phyloP scores from a whole-genome alignment of 345 rosid species.

The Populus nigra region DNA sequence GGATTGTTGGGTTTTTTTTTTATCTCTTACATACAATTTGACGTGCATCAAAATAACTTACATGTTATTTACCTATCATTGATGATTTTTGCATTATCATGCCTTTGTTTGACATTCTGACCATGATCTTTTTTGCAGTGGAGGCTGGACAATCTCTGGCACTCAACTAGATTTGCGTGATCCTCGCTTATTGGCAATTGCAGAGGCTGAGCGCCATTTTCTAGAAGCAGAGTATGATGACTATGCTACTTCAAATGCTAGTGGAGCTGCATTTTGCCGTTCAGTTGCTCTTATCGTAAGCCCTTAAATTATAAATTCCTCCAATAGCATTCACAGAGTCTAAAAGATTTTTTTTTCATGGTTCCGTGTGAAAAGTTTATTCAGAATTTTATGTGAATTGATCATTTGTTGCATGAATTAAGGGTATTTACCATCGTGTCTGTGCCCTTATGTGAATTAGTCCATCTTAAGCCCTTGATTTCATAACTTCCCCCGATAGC shows the following conservation, averaged over 20 bases:
- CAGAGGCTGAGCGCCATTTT: constrained; percentile 89
- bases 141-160: constrained; percentile 92
- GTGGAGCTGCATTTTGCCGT: constrained; percentile 89
- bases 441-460: background rate
- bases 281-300: constrained; percentile 82
- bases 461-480: too few species aligned
- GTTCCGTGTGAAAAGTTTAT: background rate
- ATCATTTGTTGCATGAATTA: background rate
- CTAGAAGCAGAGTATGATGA: constrained; percentile 85
- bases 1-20: background rate
- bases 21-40: background rate
- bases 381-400: background rate
- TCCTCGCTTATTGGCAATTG: constrained; percentile 80
- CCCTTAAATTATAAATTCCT: background rate
- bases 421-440: background rate
- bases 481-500: too few species aligned
- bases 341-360: background rate
- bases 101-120: background rate
- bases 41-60: constrained; percentile 1
- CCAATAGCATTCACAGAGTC: background rate
- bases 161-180: constrained; percentile 73
- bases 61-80: background rate
- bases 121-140: constrained; percentile 42
- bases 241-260: constrained; percentile 71
- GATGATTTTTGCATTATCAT: background rate